Percentiles rank a stretch among this genome's conserved stretches.
Evolutionary conservation across 352 stramenopile species (phyloP).

Genomic region (Pythium vanterpoolii): DNA sequence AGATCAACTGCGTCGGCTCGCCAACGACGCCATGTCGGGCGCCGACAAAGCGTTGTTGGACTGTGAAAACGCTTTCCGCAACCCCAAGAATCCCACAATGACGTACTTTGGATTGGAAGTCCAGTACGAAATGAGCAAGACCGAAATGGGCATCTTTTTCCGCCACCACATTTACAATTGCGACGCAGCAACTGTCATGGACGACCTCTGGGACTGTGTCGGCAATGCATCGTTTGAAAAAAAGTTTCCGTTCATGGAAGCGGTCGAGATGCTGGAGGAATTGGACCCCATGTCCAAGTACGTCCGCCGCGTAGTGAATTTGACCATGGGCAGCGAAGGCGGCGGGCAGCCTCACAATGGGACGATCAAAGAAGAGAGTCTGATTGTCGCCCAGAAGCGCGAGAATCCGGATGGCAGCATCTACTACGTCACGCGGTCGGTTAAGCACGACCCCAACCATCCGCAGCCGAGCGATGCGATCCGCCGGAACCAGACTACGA

Average conservation of each 20-base stretch:
- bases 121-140: conserved; percentile 87
- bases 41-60: conserved; percentile 65
- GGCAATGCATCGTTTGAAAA: conserved; percentile 75
- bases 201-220: conserved; percentile 77
- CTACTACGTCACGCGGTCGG: conserved; percentile 56
- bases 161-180: conserved; percentile 82
- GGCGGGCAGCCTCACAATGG: conserved; percentile 42
- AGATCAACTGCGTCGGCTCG: conserved; percentile 66
- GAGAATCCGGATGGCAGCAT: conserved; percentile 71
- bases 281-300: conserved; percentile 80
- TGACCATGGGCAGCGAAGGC: conserved; percentile 73
- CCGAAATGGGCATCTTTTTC: conserved; percentile 87
- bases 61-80: conserved; percentile 74
- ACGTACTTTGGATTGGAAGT: conserved; percentile 87
- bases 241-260: conserved; percentile 81
- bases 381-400: conserved; percentile 77
- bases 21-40: conserved; percentile 53
- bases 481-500: conserved; percentile 73
- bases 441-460: conserved; percentile 72
- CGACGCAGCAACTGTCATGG: conserved; percentile 59
- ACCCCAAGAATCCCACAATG: conserved; percentile 85
- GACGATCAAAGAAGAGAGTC: conserved; percentile 83
- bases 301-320: conserved; percentile 72
- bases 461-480: conserved; percentile 61
- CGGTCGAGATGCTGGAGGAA: conserved; percentile 67